A percentile compares a stretch with the other conserved stretches of the same genome.
phyloP scores from a whole-genome alignment of 2,329 filamentous ascomycete species.

The Alternaria tenuissima region DNA sequence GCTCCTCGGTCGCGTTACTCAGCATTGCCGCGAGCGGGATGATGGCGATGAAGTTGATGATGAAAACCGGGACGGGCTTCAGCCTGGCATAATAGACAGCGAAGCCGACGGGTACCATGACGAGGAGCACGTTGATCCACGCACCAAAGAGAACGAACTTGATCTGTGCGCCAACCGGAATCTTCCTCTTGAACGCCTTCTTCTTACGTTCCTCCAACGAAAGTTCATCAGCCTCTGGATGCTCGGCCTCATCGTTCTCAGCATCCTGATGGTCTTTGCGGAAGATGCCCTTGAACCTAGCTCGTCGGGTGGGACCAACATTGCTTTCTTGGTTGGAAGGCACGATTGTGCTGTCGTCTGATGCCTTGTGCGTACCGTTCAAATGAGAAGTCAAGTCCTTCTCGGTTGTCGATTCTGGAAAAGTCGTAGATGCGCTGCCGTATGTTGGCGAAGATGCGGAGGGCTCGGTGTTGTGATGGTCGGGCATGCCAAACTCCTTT shows the following conservation, averaged over 20 bases:
- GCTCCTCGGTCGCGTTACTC: conserved; percentile 88
- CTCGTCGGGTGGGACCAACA: conserved; percentile 30
- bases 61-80: conserved; percentile 65
- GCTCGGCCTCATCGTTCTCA: conserved; percentile 25
- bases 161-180: conserved; percentile 62
- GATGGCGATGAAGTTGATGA: conserved; percentile 93
- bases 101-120: conserved; percentile 81
- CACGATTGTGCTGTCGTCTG: conserved; percentile 35
- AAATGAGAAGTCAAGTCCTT: conserved; percentile 16
- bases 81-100: conserved; percentile 70
- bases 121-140: conserved; percentile 83
- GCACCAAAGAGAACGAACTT: conserved; percentile 79
- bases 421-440: conserved; percentile 15
- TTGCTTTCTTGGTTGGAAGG: conserved; percentile 19
- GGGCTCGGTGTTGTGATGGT: conserved; percentile 43
- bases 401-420: conserved; percentile 17
- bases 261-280: conserved; percentile 34
- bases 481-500: conserved; percentile 40
- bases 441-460: conserved; percentile 31
- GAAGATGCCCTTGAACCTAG: conserved; percentile 45
- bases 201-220: conserved; percentile 44
- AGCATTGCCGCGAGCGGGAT: conserved; percentile 88
- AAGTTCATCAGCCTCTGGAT: conserved; percentile 34
- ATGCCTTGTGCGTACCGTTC: conserved; percentile 27
- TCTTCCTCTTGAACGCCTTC: conserved; percentile 44